Evolutionary conservation across 2,329 filamentous ascomycete species (phyloP), one percentile per base, ranked within the genome.

Genomic region (Amylocarpus encephaloides): DNA sequence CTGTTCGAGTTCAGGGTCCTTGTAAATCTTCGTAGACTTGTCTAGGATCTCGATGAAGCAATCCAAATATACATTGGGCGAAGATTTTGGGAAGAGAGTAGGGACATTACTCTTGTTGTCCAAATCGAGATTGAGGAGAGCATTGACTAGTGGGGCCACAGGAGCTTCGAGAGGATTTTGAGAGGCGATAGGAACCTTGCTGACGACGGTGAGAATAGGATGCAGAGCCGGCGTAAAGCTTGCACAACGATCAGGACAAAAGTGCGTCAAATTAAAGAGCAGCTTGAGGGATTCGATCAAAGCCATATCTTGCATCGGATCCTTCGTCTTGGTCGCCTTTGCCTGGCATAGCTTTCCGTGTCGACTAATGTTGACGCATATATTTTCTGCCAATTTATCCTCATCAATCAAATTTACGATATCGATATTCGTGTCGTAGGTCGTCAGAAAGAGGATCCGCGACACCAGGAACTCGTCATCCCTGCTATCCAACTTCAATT

Each of bases 401-500:
- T 88, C 70, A 48, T 81, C 75, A 43, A 92, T 78, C 9, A 93
- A 74, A 2, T 73, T 69, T 15, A 76, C 70, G 46, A 90, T 79
- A 62, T 88, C 74, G 54, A 87, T 68, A n/a, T 77, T 79, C 11
- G 86, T 84, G 53, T 79, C 79, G 66, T 94, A 94, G 0, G 89
- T 94, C 30, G 83, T 79, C 10, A 93, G 74, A 61, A 95, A 91
- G 13, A 94, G 71, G 39, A 94, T 80, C 46, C 89, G 79, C n/a
- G 85, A 85, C 52, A 78, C 71, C 1, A 97, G 74, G 67, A 97
- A 96, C 64, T 97, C 91, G 59, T 95, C 85, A 54, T 97, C 90
- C 49, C 79, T 76, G 59, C 75, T 83, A 54, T 89, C 85, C 50
- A 77, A 82, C 74, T 85, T 85, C 38, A 95, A 76, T 55, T 78